Evolutionary conservation across 805 yeast genomes (phyloP).

Genomic region (Candida orba): DNA sequence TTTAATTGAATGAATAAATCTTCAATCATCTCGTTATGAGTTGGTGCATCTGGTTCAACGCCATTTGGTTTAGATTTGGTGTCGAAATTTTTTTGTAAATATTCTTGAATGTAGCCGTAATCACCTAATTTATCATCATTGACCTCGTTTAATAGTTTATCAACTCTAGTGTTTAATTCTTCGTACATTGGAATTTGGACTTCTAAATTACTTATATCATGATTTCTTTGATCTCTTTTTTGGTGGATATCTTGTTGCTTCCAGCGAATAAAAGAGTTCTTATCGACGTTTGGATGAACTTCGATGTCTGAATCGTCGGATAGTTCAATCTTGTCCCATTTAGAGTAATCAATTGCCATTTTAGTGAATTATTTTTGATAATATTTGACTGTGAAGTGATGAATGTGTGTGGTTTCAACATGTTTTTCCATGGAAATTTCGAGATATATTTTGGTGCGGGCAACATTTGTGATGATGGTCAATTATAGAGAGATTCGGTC

Average conservation of each 20-base stretch:
- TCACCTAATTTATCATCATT: slow-evolving; percentile 31
- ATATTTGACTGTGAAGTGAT: not conserved
- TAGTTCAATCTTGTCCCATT: slow-evolving; percentile 94
- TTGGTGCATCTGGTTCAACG: slow-evolving; percentile 42
- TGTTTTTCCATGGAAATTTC: not conserved
- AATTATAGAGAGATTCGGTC: slow-evolving; percentile 13
- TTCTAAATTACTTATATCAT: slow-evolving; percentile 67
- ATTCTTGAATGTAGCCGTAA: slow-evolving; percentile 29
- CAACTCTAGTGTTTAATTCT: slow-evolving; percentile 67
- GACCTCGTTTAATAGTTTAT: slow-evolving; percentile 43
- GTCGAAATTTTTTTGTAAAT: slow-evolving; percentile 48
- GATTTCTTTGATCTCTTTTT: slow-evolving; percentile 72
- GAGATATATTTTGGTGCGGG: not conserved
- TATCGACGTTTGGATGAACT: slow-evolving; percentile 97
- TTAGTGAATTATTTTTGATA: not conserved
- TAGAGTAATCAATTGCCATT: slow-evolving; percentile 90
- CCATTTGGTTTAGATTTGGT: slow-evolving; percentile 45
- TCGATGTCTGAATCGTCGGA: slow-evolving; percentile 97
- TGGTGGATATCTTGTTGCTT: slow-evolving; percentile 96
- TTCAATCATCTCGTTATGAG: slow-evolving; percentile 89
- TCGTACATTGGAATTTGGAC: slow-evolving; percentile 77
- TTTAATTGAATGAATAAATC: slow-evolving; percentile 76
- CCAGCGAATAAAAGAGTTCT: slow-evolving; percentile 87
- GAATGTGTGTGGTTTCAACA: not conserved
- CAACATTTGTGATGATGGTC: not conserved